Base-by-base conservation (phyloP, 768 basidiomycete species). In the Mycena pura region DNA sequence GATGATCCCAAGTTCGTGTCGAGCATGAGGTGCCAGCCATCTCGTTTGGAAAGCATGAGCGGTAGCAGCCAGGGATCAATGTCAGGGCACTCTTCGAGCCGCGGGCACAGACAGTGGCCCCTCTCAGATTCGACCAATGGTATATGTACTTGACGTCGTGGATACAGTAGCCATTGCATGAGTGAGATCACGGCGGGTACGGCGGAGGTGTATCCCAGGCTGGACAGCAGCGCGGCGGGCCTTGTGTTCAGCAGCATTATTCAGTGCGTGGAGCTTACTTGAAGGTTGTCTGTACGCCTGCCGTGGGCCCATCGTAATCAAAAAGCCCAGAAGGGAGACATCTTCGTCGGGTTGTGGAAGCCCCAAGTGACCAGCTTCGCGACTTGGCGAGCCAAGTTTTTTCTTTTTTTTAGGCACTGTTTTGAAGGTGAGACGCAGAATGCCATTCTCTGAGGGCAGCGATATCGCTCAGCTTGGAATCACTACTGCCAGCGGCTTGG, bases 61-160 rank as follows among this genome's bases (percentile, higher is more conserved):
- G 63, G 63, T 1, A 64, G 53, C 36, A 64, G 28, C 63, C 63
- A 64, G 19, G 63, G 47, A 53, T 64, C 63, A 19, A 60, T 34
- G 27, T 43, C 27, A 3, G 56, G 45, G 19, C 51, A 63, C 2
- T 32, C 56, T 19, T 54, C 39, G 15, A 63, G 9, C 34, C 51
- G 55, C 13, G 63, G 63, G 19, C 44, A 55, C 9, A 53, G 57
- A 14, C 24, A 40, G 10, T 57, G 63, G 17, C 52, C 57, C 22
- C 53, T 50, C 14, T 22, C 6, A 64, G 39, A 25, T 60, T 64
- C 47, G 3, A 48, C 63, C 7, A 48, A 40, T 6, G n/a, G 47
- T 24, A 57, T 56, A 64, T 48, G 19, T 38, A 21, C 11, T 9
- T 40, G 2, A 31, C 1, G 2, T 51, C 29, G 44, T 48, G 22